Conservation (phyloP, 192 early-diverging fungal genomes). For the Coemansia interrupta region DNA sequence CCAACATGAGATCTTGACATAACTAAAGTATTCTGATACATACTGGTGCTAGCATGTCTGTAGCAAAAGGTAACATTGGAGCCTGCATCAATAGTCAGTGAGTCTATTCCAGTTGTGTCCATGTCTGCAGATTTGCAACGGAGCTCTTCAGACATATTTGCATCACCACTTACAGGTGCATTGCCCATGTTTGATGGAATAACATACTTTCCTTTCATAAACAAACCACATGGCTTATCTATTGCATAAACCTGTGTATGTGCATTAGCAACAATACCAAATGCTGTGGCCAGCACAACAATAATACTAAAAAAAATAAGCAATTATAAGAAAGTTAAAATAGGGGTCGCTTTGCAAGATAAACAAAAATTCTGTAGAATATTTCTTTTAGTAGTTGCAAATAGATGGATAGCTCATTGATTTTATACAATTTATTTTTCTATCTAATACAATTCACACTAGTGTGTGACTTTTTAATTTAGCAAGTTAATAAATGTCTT, state of each 20-base stretch:
- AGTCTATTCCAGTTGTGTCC: neutral
- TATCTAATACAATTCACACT: too few species aligned
- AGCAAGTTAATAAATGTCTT: too few species aligned
- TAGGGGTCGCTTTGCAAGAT: too few species aligned
- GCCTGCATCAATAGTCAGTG: neutral
- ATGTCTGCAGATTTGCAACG: neutral
- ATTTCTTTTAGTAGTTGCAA: too few species aligned
- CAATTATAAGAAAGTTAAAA: too few species aligned
- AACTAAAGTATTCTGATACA: neutral
- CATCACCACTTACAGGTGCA: neutral
- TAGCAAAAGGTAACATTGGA: neutral
- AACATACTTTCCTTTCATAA: neutral
- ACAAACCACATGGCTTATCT: neutral
- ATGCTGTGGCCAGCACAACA: slow-evolving; percentile 1
- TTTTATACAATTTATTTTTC: too few species aligned
- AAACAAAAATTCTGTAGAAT: too few species aligned
- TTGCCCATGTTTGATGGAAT: slow-evolving; percentile 5
- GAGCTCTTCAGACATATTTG: neutral
- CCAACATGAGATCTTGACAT: slow-evolving; percentile 21
- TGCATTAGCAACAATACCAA: neutral
- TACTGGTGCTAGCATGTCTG: neutral
- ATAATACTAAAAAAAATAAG: too few species aligned
- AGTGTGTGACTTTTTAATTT: too few species aligned
- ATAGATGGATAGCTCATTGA: too few species aligned
- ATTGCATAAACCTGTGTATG: neutral